Base-by-base conservation (phyloP, 2,329 filamentous ascomycete genomes). In the Macrophomina phaseolina region DNA sequence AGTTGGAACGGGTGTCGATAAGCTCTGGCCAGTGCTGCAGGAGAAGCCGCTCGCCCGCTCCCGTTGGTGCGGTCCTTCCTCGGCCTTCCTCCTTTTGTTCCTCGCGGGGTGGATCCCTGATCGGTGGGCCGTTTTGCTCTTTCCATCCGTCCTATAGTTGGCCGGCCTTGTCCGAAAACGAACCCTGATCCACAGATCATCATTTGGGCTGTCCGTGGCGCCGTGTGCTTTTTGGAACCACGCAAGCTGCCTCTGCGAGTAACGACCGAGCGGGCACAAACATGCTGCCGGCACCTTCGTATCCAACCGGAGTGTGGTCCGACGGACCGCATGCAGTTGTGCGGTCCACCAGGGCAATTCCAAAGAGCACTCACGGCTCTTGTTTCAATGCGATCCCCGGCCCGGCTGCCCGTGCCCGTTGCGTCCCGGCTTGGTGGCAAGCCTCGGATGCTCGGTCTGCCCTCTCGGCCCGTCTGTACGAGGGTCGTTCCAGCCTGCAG, bases 21-120 rank as follows among this genome's bases (percentile, higher is more conserved):
- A 65, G 42, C 63, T 65, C 42, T 65, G 63, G 52, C 53, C 52
- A 36, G 63, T 56, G 63, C 63, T 48, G 42, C 63, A 65, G 36
- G 42, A 62, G 11, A 3, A n/a, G 30, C n/a, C 5, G 6, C 18
- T 38, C 38, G 32, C 40, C 63, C 42, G 32, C 52, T 32, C 32
- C 32, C 52, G 42, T 65, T 65, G 63, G 51, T 18, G 9, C 58
- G 45, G 58, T 23, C 4, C 11, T 45, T 51, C 32, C 5, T 62
- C 58, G 58, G 58, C 16, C 28, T 14, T 11, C 23, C 45, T 49
- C 42, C 30, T 38, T 38, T 23, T 38, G 56, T n/a, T 34, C 28
- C 3, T 4, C 7, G 12, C 38, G 40, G 40, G 52, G 34, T 5
- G n/a, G 8, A 12, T 30, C 34, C 36, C 34, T 56, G 34, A 2